Evolutionary conservation across 164 flowering plant genomes (phyloP).

Genomic region (Vitis labrusca): DNA sequence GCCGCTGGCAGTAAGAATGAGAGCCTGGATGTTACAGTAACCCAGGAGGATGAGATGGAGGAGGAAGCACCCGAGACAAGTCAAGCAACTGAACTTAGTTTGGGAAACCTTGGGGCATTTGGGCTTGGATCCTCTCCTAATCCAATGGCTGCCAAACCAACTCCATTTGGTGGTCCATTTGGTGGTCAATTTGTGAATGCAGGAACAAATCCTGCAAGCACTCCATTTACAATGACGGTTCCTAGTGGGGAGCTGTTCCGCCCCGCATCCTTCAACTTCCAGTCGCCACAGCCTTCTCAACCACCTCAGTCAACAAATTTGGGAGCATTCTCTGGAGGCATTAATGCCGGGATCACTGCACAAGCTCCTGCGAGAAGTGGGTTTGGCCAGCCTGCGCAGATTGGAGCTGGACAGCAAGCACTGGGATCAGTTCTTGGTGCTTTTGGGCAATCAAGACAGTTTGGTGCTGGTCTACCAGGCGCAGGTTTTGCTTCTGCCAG

Average conservation of each 20-base stretch:
- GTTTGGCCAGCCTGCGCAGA: constrained; percentile 80
- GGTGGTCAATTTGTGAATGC: constrained; percentile 51
- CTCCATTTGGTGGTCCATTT: constrained; percentile 81
- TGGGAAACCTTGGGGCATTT: constrained; percentile 69
- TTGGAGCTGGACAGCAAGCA: constrained; percentile 78
- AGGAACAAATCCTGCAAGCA: constrained; percentile 30
- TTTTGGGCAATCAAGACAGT: constrained; percentile 95
- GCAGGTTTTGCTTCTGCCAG: constrained; percentile 40
- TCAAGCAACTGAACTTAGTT: constrained; percentile 40
- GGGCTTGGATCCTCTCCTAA: constrained; percentile 61
- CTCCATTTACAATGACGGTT: constrained; percentile 43
- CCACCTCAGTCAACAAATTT: constrained; percentile 38
- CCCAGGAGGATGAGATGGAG: constrained; percentile 93
- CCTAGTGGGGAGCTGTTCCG: constrained; percentile 74
- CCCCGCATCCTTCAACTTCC: constrained; percentile 83
- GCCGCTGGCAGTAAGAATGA: constrained; percentile 30
- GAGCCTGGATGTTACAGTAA: constrained; percentile 29
- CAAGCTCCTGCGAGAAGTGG: constrained; percentile 47
- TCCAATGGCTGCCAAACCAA: constrained; percentile 49
- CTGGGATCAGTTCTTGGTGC: constrained; percentile 88
- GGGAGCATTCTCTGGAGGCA: constrained; percentile 48
- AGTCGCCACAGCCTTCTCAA: constrained; percentile 46
- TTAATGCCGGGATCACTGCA: constrained; percentile 33
- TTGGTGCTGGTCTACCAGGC: constrained; percentile 65
- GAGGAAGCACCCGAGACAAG: constrained; percentile 84